Percentiles rank a stretch among this genome's conserved stretches.
Evolutionary conservation across 306 rosid species (phyloP).

Genomic region (Lathyrus oleraceus): DNA sequence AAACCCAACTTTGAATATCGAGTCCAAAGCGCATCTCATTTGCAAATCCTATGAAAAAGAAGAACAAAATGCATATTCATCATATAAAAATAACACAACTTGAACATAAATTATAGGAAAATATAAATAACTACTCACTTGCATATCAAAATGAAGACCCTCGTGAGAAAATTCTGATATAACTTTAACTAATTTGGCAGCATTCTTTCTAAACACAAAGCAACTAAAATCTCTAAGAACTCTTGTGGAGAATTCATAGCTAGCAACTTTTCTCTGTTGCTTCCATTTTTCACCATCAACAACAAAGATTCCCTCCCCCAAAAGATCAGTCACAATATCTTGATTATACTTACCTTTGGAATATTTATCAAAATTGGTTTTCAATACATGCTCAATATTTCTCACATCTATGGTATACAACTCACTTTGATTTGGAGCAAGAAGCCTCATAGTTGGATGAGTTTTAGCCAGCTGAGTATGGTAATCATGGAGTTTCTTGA

Average conservation of each 20-base stretch:
- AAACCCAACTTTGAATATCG: conserved; percentile 86
- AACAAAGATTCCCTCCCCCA: conserved; percentile 66
- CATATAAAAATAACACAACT: neutral
- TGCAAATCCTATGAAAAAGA: conserved; percentile 48
- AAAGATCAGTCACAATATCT: conserved; percentile 46
- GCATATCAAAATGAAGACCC: conserved; percentile 57
- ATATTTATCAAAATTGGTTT: conserved; percentile 49
- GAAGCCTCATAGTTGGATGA: conserved; percentile 48
- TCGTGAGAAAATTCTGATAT: conserved; percentile 34
- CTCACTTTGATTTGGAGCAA: conserved; percentile 43
- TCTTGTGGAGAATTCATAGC: conserved; percentile 70
- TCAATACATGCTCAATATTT: conserved; percentile 60
- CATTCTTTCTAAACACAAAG: conserved; percentile 53
- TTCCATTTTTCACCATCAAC: conserved; percentile 77
- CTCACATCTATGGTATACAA: conserved; percentile 50
- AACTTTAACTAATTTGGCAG: conserved; percentile 53
- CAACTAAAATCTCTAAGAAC: conserved; percentile 71
- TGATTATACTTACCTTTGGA: conserved; percentile 50
- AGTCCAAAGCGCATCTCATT: conserved; percentile 70
- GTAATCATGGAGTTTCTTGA: conserved; percentile 50
- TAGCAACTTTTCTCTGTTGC: conserved; percentile 71
- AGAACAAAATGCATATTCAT: neutral
- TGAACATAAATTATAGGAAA: neutral
- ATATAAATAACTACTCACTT: conserved; percentile 40
- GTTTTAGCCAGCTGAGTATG: conserved; percentile 47